phyloP scores from a whole-genome alignment of 1,284 basidiomycete species.

The Rhodotorula sp. region DNA sequence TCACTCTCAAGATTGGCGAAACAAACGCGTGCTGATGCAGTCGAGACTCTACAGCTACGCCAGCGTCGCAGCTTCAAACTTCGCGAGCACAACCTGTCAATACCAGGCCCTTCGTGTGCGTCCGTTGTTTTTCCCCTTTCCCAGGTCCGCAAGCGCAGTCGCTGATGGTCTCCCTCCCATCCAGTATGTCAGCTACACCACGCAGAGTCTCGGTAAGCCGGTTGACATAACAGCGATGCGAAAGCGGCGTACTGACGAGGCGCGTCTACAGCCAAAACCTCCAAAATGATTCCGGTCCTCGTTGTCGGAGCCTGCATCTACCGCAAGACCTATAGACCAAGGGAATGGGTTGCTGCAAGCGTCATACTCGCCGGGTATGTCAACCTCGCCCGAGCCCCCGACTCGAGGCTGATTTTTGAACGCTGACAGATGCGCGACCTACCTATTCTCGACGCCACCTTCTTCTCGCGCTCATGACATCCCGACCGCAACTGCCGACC shows the following conservation, averaged over 20 bases:
- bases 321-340: constrained; percentile 36
- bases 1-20: too few relatives aligned
- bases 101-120: constrained; percentile 40
- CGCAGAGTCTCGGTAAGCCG: constrained; percentile 12
- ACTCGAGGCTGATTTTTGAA: too few relatives aligned
- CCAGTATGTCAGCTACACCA: constrained; percentile 4
- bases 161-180: background rate
- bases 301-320: constrained; percentile 40
- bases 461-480: constrained; percentile 13
- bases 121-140: background rate
- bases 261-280: constrained; percentile 41
- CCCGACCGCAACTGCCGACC: background rate
- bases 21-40: too few relatives aligned
- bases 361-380: constrained; percentile 41
- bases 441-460: constrained; percentile 39
- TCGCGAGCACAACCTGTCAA: constrained; percentile 41
- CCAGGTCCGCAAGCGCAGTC: background rate
- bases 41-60: too few relatives aligned
- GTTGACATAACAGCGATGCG: too few relatives aligned
- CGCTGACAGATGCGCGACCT: constrained; percentile 41
- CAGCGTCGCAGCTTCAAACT: constrained; percentile 39
- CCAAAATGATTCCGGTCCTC: constrained; percentile 45
- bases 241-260: too few relatives aligned
- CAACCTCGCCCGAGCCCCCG: background rate
- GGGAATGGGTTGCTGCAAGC: constrained; percentile 41